These are phyloP conservation scores for Crepidotus sp. DNA, from an alignment of 1,284 basidiomycete species.

Conservation along the genomic window DNA sequence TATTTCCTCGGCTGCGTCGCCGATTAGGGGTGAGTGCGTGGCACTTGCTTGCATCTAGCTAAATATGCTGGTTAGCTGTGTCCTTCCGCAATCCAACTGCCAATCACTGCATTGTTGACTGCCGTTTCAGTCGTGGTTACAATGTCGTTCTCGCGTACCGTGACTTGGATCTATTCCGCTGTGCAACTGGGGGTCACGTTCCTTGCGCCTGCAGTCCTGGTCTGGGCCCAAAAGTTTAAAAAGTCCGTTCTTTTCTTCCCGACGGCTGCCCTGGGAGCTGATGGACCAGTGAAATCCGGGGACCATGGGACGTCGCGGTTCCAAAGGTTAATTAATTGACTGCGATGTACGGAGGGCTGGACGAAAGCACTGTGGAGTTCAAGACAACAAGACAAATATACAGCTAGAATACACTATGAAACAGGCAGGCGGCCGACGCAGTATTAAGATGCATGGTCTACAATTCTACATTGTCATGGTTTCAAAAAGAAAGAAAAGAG, in stretches of 20 bases:
- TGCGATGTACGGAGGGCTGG: conserved; percentile 1
- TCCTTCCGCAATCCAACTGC: conserved; percentile 35
- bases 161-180: conserved; percentile 41
- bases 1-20: conserved; percentile 78
- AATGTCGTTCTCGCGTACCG: conserved; percentile 42
- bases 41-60: not conserved
- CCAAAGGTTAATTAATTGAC: conserved; percentile 26
- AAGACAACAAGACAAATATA: conserved; percentile 21
- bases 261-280: conserved; percentile 4
- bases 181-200: conserved; percentile 55
- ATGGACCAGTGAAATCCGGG: conserved; percentile 40
- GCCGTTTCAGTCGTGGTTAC: conserved; percentile 43
- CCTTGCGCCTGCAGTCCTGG: conserved; percentile 58
- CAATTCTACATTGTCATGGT: conserved; percentile 10
- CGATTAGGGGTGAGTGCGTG: conserved; percentile 57
- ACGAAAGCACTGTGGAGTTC: conserved; percentile 6
- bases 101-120: conserved; percentile 43
- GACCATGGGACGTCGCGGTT: conserved; percentile 54
- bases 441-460: conserved; percentile 12
- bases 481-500: too few relatives aligned
- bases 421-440: conserved; percentile 14
- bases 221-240: conserved; percentile 80
- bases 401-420: conserved; percentile 26
- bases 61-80: conserved; percentile 30
- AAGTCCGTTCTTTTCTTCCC: conserved; percentile 43